Conservation (phyloP, 768 basidiomycete genomes). For the Chalciporus piperatus region DNA sequence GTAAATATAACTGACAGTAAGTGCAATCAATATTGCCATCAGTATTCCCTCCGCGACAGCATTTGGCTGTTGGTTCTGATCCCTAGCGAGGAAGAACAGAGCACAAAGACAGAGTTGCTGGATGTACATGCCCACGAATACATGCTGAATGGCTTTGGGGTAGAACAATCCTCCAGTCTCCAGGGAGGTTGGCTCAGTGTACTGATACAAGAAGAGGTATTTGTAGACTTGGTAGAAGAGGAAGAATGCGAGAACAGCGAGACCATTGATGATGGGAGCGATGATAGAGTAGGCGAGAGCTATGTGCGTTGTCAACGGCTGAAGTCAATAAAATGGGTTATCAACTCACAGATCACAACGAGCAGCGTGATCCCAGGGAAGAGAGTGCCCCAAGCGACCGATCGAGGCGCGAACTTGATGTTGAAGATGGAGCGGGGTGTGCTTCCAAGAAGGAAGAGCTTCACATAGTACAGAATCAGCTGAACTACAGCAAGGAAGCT, state of each 20-base stretch:
- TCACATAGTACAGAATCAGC: conserved; percentile 85
- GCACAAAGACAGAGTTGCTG: conserved; percentile 82
- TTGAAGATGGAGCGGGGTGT: conserved; percentile 83
- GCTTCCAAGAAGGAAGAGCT: conserved; percentile 80
- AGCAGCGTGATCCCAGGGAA: conserved; percentile 74
- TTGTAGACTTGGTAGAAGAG: conserved; percentile 82
- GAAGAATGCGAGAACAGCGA: conserved; percentile 80
- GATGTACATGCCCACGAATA: conserved; percentile 93
- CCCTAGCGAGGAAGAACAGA: conserved; percentile 83
- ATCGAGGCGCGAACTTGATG: conserved; percentile 73
- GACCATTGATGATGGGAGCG: conserved; percentile 90
- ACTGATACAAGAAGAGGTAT: conserved; percentile 80
- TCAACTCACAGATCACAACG: conserved; percentile 70
- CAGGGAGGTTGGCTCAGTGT: conserved; percentile 60
- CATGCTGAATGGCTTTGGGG: conserved; percentile 89
- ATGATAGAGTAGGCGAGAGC: conserved; percentile 84
- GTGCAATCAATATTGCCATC: conserved; percentile 79
- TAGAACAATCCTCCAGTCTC: conserved; percentile 96
- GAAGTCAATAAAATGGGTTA: not conserved
- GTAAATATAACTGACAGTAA: conserved; percentile 58
- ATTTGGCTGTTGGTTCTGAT: conserved; percentile 49
- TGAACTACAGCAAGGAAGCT: conserved; percentile 78
- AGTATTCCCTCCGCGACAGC: conserved; percentile 75
- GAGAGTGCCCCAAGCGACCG: conserved; percentile 72
- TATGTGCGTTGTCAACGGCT: conserved; percentile 22